Evolutionary conservation across 2,329 filamentous ascomycete species (phyloP).

Genomic region (Colletotrichum eremochloae): DNA sequence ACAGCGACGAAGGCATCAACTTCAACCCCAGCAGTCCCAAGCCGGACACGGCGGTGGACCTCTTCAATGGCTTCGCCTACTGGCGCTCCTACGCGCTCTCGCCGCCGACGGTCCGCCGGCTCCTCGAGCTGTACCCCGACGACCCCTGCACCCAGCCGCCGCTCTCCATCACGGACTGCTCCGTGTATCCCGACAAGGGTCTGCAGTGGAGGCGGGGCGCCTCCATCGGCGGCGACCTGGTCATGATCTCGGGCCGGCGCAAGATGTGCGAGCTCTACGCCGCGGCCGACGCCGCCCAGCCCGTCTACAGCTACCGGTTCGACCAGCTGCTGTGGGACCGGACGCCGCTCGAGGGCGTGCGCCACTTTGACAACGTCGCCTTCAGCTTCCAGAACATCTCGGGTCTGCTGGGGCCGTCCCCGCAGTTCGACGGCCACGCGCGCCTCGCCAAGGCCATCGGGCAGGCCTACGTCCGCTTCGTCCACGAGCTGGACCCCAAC

Average conservation of each 20-base stretch:
- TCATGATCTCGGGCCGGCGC: constrained; percentile 62
- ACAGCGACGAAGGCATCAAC: constrained; percentile 62
- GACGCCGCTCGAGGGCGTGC: constrained; percentile 54
- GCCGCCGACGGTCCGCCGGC: constrained; percentile 56
- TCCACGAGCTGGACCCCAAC: constrained; percentile 59
- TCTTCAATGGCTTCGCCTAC: constrained; percentile 56
- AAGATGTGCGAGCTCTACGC: constrained; percentile 60
- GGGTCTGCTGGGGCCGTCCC: constrained; percentile 60
- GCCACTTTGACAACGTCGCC: constrained; percentile 64
- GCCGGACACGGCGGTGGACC: constrained; percentile 57
- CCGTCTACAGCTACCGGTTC: constrained; percentile 64
- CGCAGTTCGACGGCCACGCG: constrained; percentile 55
- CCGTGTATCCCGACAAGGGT: constrained; percentile 50
- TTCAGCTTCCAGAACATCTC: constrained; percentile 66
- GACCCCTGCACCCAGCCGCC: constrained; percentile 62
- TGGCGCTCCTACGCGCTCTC: constrained; percentile 62
- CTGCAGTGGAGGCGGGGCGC: constrained; percentile 60
- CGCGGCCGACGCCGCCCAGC: constrained; percentile 42
- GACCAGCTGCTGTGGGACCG: constrained; percentile 61
- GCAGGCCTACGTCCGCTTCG: constrained; percentile 59
- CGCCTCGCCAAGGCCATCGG: constrained; percentile 54
- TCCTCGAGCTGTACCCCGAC: constrained; percentile 63
- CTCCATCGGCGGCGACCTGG: constrained; percentile 61
- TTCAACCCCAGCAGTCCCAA: constrained; percentile 55
- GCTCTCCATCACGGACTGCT: constrained; percentile 55